phyloP scores from a whole-genome alignment of 2,329 filamentous ascomycete genomes.

The Pseudopithomyces chartarum region DNA sequence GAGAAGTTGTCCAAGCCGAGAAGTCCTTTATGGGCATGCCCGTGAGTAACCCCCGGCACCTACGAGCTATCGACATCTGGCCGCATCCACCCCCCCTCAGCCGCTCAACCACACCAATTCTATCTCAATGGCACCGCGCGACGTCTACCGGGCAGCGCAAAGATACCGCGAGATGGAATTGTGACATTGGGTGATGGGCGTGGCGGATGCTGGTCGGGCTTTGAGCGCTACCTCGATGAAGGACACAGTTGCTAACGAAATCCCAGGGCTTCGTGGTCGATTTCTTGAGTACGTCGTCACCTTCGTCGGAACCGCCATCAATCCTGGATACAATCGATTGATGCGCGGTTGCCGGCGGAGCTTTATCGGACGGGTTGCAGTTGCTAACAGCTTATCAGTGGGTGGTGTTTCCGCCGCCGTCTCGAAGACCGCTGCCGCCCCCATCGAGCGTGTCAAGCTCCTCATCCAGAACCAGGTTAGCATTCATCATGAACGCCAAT shows the following conservation, averaged over 20 bases:
- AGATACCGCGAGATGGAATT: constrained; percentile 26
- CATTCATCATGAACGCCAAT: constrained; percentile 33
- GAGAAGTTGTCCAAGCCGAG: constrained; percentile 55
- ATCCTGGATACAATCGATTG: constrained; percentile 28
- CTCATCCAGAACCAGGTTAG: constrained; percentile 99
- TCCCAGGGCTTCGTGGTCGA: constrained; percentile 89
- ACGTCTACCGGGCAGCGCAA: constrained; percentile 17
- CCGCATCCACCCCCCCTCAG: constrained; percentile 21
- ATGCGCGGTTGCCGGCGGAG: constrained; percentile 14
- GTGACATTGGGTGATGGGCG: constrained; percentile 21
- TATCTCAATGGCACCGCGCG: constrained; percentile 39
- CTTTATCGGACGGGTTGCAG: constrained; percentile 15
- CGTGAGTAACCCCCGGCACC: constrained; percentile 34
- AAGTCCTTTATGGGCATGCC: constrained; percentile 61
- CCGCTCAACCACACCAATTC: constrained; percentile 18
- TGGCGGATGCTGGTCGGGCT: constrained; percentile 21
- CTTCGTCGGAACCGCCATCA: constrained; percentile 22
- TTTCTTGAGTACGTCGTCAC: constrained; percentile 87
- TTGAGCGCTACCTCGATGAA: constrained; percentile 22
- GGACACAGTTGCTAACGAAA: constrained; percentile 32
- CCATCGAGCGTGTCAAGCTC: constrained; percentile 99
- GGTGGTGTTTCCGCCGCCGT: constrained; percentile 99
- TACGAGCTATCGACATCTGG: constrained; percentile 17
- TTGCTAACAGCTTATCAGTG: constrained; percentile 68
- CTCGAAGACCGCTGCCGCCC: constrained; percentile 99